These are phyloP conservation scores for Cordyceps javanica DNA, from an alignment of 2,329 filamentous ascomycete species.

Conservation along the genomic window DNA sequence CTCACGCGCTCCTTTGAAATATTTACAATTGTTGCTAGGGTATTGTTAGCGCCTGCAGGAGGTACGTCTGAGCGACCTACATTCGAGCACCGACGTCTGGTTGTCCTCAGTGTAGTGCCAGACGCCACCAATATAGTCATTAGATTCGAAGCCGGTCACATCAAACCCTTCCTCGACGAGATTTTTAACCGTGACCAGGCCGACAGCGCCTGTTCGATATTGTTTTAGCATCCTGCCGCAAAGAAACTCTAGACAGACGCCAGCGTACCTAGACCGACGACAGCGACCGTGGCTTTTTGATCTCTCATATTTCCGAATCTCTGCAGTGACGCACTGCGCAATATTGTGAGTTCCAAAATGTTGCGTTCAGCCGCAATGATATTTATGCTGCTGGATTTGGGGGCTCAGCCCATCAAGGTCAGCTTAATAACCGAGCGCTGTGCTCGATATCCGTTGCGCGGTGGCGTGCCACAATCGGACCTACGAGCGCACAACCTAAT, in stretches of 20 bases:
- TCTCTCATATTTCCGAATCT: background rate
- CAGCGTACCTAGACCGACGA: background rate
- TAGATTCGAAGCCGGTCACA: conserved; percentile 37
- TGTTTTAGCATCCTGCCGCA: background rate
- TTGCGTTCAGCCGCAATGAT: background rate
- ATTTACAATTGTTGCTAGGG: conserved; percentile 24
- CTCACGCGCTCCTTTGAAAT: conserved; percentile 27
- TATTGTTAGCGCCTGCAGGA: conserved; percentile 4
- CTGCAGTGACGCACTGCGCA: background rate
- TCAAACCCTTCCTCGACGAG: conserved; percentile 39
- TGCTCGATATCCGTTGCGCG: conserved; percentile 1
- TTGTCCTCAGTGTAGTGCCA: conserved; percentile 37
- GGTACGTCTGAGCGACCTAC: conserved; percentile 17
- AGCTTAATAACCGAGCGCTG: background rate
- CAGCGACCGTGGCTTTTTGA: background rate
- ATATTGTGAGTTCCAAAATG: background rate
- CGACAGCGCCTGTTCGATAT: background rate
- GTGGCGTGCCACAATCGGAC: background rate
- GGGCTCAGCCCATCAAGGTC: background rate
- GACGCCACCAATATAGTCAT: conserved; percentile 34
- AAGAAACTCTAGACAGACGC: background rate
- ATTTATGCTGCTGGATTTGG: background rate
- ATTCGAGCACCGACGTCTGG: conserved; percentile 31
- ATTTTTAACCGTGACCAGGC: conserved; percentile 17
- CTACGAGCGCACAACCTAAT: background rate